phyloP scores from a whole-genome alignment of 257 asterid genomes.

The Catharanthus roseus region DNA sequence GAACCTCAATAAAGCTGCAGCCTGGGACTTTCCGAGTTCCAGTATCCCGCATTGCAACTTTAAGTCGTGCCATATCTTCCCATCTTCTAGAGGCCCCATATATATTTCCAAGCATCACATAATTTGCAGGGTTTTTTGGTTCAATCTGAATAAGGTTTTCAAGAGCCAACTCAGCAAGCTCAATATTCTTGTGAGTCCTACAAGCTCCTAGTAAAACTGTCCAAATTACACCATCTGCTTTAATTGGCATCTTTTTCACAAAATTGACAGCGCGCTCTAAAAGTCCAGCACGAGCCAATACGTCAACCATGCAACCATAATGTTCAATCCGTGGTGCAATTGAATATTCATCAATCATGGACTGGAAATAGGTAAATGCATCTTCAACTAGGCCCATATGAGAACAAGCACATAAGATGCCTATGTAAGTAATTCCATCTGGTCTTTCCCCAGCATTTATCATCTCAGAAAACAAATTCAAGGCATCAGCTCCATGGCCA shows the following conservation, averaged over 20 bases:
- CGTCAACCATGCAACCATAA: slow-evolving; percentile 84
- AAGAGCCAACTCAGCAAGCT: slow-evolving; percentile 59
- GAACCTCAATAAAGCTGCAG: slow-evolving; percentile 60
- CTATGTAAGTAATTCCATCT: slow-evolving; percentile 67
- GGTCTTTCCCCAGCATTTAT: slow-evolving; percentile 45
- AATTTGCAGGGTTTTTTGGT: slow-evolving; percentile 64
- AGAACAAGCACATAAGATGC: slow-evolving; percentile 72
- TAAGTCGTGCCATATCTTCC: slow-evolving; percentile 59
- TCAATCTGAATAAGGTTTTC: slow-evolving; percentile 63
- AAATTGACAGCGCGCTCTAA: slow-evolving; percentile 68
- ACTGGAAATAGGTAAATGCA: slow-evolving; percentile 49
- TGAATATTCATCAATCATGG: slow-evolving; percentile 42
- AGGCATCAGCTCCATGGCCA: slow-evolving; percentile 64
- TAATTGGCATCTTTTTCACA: slow-evolving; percentile 53
- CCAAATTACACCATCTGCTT: slow-evolving; percentile 70
- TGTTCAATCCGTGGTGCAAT: slow-evolving; percentile 64
- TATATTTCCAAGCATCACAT: slow-evolving; percentile 66
- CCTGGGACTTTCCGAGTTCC: slow-evolving; percentile 67
- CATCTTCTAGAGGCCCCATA: slow-evolving; percentile 67
- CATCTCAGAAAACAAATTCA: slow-evolving; percentile 59
- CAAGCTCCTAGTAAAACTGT: slow-evolving; percentile 67
- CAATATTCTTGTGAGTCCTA: slow-evolving; percentile 53
- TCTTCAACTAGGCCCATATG: slow-evolving; percentile 71
- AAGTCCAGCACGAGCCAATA: slow-evolving; percentile 65
- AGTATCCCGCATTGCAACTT: slow-evolving; percentile 59